phyloP scores from a whole-genome alignment of 305 asterid species.

The Solanum hybrid region DNA sequence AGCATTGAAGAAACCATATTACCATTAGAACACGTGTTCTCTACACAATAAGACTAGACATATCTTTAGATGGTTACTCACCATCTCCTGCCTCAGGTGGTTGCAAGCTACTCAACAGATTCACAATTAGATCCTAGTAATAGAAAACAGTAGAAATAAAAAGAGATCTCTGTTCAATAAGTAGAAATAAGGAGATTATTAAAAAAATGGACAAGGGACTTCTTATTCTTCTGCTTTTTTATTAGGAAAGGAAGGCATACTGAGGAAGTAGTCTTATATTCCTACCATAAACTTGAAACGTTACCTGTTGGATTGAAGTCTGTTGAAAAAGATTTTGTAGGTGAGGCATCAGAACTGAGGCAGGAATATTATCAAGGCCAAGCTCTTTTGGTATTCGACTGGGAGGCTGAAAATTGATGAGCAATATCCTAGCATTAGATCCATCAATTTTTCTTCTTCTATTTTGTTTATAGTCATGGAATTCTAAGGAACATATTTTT shows the following conservation, averaged over 20 bases:
- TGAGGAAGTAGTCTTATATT: background rate
- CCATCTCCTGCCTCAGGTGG: constrained; percentile 56
- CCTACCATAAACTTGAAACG: background rate
- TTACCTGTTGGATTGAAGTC: constrained; percentile 90
- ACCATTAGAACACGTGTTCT: background rate
- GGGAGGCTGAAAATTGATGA: constrained; percentile 55
- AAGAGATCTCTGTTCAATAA: background rate
- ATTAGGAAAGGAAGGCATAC: background rate
- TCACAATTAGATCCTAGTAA: constrained; percentile 77
- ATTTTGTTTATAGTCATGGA: too few species aligned
- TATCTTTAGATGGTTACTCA: constrained; percentile 26
- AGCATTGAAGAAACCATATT: constrained; percentile 2
- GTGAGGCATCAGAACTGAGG: constrained; percentile 83
- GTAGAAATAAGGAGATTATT: background rate
- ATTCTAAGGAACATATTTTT: too few species aligned
- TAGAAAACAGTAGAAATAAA: background rate
- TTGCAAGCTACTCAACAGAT: constrained; percentile 80
- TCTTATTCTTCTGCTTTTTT: background rate
- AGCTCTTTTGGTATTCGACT: constrained; percentile 52
- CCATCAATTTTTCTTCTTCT: background rate
- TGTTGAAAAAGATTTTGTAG: constrained; percentile 96
- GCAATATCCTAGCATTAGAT: background rate
- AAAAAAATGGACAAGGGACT: background rate
- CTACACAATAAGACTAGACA: background rate
- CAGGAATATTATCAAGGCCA: constrained; percentile 50